These are phyloP conservation scores for Malus hybrid DNA, from an alignment of 331 rosid genomes.

Conservation along the genomic window DNA sequence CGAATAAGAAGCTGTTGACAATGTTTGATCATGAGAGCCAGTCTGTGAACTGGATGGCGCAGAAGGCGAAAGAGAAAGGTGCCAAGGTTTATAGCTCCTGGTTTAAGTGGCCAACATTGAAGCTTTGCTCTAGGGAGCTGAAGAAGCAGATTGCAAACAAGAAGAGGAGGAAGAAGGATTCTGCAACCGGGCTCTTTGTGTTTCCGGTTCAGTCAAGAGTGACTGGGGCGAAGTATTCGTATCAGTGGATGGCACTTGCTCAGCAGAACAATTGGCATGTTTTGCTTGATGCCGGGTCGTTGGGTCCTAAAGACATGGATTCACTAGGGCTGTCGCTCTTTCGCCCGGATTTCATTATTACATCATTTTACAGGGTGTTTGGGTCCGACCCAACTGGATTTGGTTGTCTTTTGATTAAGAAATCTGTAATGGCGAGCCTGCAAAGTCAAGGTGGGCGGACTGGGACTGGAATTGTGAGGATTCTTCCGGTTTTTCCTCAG, in stretches of 20 bases:
- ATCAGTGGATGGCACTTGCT: slow-evolving; percentile 57
- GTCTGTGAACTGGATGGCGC: slow-evolving; percentile 56
- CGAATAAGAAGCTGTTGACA: slow-evolving; percentile 36
- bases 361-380: slow-evolving; percentile 45
- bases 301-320: slow-evolving; percentile 55
- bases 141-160: slow-evolving; percentile 36
- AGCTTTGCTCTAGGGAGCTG: slow-evolving; percentile 44
- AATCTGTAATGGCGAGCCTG: slow-evolving; percentile 38
- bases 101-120: slow-evolving; percentile 52
- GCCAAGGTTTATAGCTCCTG: slow-evolving; percentile 45
- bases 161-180: slow-evolving; percentile 48
- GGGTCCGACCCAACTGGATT: slow-evolving; percentile 49
- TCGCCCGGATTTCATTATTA: slow-evolving; percentile 39
- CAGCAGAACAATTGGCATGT: slow-evolving; percentile 59
- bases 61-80: slow-evolving; percentile 42
- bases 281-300: slow-evolving; percentile 44
- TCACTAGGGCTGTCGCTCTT: slow-evolving; percentile 44
- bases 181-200: slow-evolving; percentile 41
- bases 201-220: slow-evolving; percentile 56
- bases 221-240: slow-evolving; percentile 51
- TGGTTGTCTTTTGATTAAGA: slow-evolving; percentile 43
- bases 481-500: slow-evolving; percentile 41
- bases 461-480: slow-evolving; percentile 46
- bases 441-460: slow-evolving; percentile 41
- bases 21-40: slow-evolving; percentile 59